Evolutionary conservation across 2,329 filamentous ascomycete genomes (phyloP).

Genomic region (Lachnellula hyalina): DNA sequence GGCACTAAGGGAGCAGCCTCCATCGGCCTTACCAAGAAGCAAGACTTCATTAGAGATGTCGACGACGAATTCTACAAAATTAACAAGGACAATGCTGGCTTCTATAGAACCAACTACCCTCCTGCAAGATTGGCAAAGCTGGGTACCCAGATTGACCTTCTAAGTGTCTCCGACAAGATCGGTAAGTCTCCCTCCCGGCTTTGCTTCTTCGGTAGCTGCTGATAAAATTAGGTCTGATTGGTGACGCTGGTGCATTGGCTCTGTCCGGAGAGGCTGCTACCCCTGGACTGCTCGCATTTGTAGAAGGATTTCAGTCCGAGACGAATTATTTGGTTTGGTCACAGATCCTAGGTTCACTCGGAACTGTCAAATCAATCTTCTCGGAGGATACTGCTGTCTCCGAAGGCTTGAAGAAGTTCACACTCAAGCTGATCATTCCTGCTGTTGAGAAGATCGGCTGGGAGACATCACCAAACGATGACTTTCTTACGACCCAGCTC

Average conservation of each 20-base stretch:
- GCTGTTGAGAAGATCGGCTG: constrained; percentile 79
- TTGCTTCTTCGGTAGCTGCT: background rate
- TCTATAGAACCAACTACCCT: constrained; percentile 91
- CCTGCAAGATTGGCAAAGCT: constrained; percentile 77
- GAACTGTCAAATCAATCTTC: constrained; percentile 78
- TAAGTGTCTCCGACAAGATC: constrained; percentile 86
- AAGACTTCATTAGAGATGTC: constrained; percentile 69
- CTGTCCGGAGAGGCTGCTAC: constrained; percentile 82
- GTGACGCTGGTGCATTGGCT: constrained; percentile 83
- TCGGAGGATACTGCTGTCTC: constrained; percentile 67
- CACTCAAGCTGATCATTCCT: constrained; percentile 67
- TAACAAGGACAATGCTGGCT: constrained; percentile 83
- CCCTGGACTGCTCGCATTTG: constrained; percentile 72
- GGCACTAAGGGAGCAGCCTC: constrained; percentile 57
- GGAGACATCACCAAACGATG: constrained; percentile 72
- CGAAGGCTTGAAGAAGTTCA: constrained; percentile 71
- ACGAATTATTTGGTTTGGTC: constrained; percentile 84
- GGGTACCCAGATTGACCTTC: constrained; percentile 66
- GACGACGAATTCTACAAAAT: constrained; percentile 86
- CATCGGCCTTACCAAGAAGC: constrained; percentile 67
- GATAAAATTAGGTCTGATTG: constrained; percentile 52
- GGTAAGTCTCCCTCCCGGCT: constrained; percentile 37
- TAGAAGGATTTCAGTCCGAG: constrained; percentile 80
- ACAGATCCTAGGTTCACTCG: constrained; percentile 73
- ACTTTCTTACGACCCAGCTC: constrained; percentile 76